These are phyloP conservation scores for Micractinium conductrix DNA, from an alignment of 139 green algal species.

Conservation along the genomic window DNA sequence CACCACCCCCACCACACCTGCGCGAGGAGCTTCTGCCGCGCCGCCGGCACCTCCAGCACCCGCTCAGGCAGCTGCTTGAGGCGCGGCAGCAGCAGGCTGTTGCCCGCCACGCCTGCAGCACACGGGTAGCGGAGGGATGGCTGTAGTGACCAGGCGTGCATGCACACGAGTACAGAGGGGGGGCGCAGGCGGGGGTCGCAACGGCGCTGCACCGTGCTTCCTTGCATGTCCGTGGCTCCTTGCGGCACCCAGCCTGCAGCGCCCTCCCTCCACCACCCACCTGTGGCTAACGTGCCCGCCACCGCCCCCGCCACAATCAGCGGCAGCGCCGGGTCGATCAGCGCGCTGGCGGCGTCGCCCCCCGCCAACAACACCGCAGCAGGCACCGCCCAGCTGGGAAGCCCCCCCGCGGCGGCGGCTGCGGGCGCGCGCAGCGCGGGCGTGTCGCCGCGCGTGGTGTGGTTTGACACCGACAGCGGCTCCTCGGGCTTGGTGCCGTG, in stretches of 20 bases:
- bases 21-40: constrained; percentile 81
- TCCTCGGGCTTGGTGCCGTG: constrained; percentile 78
- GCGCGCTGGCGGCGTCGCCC: constrained; percentile 75
- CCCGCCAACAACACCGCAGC: constrained; percentile 62
- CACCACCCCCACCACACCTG: constrained; percentile 53
- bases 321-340: constrained; percentile 83
- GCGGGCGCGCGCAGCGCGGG: constrained; percentile 68
- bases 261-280: not conserved
- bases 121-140: not conserved
- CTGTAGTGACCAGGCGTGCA: too few relatives aligned
- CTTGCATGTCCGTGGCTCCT: too few relatives aligned
- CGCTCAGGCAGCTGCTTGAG: constrained; percentile 82
- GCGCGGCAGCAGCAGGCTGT: constrained; percentile 72
- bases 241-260: too few relatives aligned
- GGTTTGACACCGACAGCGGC: constrained; percentile 83
- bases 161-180: too few relatives aligned
- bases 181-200: too few relatives aligned
- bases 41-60: constrained; percentile 58
- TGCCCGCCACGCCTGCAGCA: constrained; percentile 53
- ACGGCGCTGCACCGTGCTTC: too few relatives aligned
- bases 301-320: constrained; percentile 62
- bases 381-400: constrained; percentile 81
- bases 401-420: constrained; percentile 27
- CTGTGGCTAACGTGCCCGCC: constrained; percentile 23
- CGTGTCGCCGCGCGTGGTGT: constrained; percentile 61